Conservation (phyloP, 345 rosid genomes). For the Gossypium australe region DNA sequence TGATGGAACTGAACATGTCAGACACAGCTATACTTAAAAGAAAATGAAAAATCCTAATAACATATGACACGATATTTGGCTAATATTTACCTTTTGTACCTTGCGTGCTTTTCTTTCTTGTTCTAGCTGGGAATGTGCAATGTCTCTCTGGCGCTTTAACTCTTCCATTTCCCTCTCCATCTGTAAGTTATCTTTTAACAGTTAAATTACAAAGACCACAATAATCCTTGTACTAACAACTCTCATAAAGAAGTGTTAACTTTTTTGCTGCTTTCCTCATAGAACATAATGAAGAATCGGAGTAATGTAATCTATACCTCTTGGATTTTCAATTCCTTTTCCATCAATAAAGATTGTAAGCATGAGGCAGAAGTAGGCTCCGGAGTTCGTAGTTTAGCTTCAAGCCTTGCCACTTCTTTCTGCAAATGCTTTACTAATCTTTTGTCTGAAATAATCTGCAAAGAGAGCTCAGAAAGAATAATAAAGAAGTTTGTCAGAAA, state of each 20-base stretch:
- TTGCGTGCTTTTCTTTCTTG: conserved; percentile 61
- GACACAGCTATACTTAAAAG: neutral
- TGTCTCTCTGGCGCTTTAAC: conserved; percentile 91
- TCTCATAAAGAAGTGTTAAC: neutral
- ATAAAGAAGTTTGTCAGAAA: neutral
- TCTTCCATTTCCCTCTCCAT: conserved; percentile 87
- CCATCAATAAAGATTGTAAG: conserved; percentile 50
- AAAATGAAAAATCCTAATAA: neutral
- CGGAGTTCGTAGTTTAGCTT: conserved; percentile 80
- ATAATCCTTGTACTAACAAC: neutral
- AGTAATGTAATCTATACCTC: conserved; percentile 30
- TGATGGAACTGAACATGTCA: neutral
- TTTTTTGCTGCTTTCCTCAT: neutral
- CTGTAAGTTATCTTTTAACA: conserved; percentile 32
- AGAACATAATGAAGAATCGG: neutral
- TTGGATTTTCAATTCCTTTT: conserved; percentile 72
- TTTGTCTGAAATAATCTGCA: conserved; percentile 79
- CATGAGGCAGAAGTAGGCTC: conserved; percentile 55
- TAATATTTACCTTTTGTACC: conserved; percentile 59
- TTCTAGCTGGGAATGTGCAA: conserved; percentile 73
- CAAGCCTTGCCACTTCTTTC: conserved; percentile 92
- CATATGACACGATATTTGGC: conserved; percentile 4
- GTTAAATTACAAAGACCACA: neutral
- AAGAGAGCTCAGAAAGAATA: conserved; percentile 2
- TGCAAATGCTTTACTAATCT: conserved; percentile 69